phyloP scores from a whole-genome alignment of 129 eudicot species.

The Artemisia tridentata region DNA sequence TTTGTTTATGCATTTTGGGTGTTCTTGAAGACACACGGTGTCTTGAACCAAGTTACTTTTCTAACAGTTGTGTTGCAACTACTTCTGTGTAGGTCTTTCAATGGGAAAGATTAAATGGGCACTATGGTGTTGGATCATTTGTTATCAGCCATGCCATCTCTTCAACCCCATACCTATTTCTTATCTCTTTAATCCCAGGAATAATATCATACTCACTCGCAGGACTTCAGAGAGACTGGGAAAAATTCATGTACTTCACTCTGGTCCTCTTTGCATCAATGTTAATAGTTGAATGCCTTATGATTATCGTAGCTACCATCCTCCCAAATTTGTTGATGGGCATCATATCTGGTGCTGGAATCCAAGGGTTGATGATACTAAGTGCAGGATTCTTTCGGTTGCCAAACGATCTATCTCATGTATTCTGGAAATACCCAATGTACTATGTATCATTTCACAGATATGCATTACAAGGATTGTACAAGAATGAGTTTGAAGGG shows the following conservation, averaged over 20 bases:
- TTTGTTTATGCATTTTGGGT: constrained; percentile 16
- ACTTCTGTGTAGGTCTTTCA: constrained; percentile 42
- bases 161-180: constrained; percentile 45
- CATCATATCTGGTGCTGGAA: constrained; percentile 61
- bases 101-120: constrained; percentile 63
- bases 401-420: constrained; percentile 38
- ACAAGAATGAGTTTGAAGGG: constrained; percentile 51
- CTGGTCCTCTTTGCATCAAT: constrained; percentile 40
- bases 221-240: constrained; percentile 41
- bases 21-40: neutral
- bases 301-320: constrained; percentile 69
- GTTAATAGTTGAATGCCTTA: constrained; percentile 63
- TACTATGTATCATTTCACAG: constrained; percentile 48
- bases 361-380: constrained; percentile 61
- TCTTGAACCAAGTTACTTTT: neutral
- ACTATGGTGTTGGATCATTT: constrained; percentile 51
- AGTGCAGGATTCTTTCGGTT: constrained; percentile 52
- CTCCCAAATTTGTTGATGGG: constrained; percentile 75
- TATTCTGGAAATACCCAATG: constrained; percentile 54
- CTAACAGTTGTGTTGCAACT: neutral
- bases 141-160: constrained; percentile 59
- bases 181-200: constrained; percentile 50
- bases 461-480: constrained; percentile 54
- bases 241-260: constrained; percentile 41
- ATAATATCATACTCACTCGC: constrained; percentile 42